Base-by-base conservation (phyloP, 345 rosid genomes). In the Aegle marmelos region DNA sequence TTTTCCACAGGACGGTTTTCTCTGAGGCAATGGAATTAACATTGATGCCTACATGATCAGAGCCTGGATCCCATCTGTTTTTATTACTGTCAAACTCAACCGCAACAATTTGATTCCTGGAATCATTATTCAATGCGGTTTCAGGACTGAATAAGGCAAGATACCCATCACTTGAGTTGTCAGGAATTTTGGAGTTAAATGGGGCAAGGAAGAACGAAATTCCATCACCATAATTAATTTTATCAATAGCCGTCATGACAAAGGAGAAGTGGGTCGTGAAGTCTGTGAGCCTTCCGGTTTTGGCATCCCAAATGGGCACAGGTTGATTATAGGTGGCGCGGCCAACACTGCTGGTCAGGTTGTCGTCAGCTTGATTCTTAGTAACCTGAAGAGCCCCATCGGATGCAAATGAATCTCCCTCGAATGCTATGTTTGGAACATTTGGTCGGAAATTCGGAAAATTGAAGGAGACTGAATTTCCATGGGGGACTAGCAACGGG, bases 241-340 rank as follows among this genome's bases (percentile, higher is more conserved):
- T 2, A 45, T 77, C 16, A 19, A 50, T 1, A 2, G 87, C 80
- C 9, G 4, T 3, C 25, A 89, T 70, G 19, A 7, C 24, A 62
- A 91, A 91, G 75, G 85, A 39, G 84, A 89, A 91, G 16, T 83
- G 88, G 13, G 94, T 82, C 50, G 25, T 72, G 86, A 91, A 91
- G 61, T 91, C 91, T 4, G 89, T 50, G 27, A 91, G 75, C 78
- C 16, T 60, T 36, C 85, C 28, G 2, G 86, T 78, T 24, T 71
- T 77, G 30, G 86, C 77, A 60, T 87, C 90, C 92, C 91, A 89
- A 24, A 91, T 74, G 9, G 78, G 84, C 36, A 87, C 83, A 1
- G 86, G 84, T 57, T 84, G 45, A 37, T 33, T 50, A 9, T 77
- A 90, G 0, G 88, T 69, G 70, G 87, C 93, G 1, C 89, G 86